phyloP scores from a whole-genome alignment of 495 filamentous ascomycete species.

The Thozetella sp. region DNA sequence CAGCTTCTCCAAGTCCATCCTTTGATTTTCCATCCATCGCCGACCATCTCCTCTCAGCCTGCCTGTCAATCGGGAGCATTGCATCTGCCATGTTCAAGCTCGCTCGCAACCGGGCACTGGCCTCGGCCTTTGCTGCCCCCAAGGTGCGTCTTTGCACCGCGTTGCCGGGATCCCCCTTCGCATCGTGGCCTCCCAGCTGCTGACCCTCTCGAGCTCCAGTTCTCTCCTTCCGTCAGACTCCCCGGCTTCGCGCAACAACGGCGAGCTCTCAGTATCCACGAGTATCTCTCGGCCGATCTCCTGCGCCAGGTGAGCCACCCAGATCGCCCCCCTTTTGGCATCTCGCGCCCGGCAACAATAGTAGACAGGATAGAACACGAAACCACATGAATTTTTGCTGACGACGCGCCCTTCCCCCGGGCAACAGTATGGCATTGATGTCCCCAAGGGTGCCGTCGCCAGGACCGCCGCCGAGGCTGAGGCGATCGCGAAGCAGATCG shows the following conservation, averaged over 20 bases:
- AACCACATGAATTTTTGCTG: conserved; percentile 6
- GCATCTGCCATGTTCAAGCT: conserved; percentile 44
- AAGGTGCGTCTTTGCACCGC: conserved; percentile 33
- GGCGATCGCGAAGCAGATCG: conserved; percentile 84
- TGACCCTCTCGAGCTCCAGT: conserved; percentile 16
- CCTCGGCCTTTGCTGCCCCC: conserved; percentile 45
- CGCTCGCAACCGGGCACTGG: conserved; percentile 48
- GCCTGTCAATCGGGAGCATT: conserved; percentile 13
- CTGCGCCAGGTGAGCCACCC: conserved; percentile 68
- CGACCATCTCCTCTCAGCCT: conserved; percentile 12
- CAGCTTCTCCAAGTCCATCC: conserved; percentile 13
- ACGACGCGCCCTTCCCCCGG: conserved; percentile 5
- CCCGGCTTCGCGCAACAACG: conserved; percentile 61
- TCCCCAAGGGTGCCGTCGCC: conserved; percentile 86
- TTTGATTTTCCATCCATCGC: conserved; percentile 11
- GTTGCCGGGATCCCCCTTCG: neutral
- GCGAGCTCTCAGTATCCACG: conserved; percentile 92
- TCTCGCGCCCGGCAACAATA: conserved; percentile 6
- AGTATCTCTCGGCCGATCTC: conserved; percentile 91
- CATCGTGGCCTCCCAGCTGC: conserved; percentile 1
- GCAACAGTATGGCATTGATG: conserved; percentile 85
- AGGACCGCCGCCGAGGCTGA: conserved; percentile 85
- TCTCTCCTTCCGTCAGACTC: conserved; percentile 42
- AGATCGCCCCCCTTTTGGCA: neutral
- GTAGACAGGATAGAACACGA: neutral